A percentile compares a stretch with the other conserved stretches of the same genome.
Evolutionary conservation across 2,329 filamentous ascomycete species (phyloP).

Genomic region (Alternaria viburni): DNA sequence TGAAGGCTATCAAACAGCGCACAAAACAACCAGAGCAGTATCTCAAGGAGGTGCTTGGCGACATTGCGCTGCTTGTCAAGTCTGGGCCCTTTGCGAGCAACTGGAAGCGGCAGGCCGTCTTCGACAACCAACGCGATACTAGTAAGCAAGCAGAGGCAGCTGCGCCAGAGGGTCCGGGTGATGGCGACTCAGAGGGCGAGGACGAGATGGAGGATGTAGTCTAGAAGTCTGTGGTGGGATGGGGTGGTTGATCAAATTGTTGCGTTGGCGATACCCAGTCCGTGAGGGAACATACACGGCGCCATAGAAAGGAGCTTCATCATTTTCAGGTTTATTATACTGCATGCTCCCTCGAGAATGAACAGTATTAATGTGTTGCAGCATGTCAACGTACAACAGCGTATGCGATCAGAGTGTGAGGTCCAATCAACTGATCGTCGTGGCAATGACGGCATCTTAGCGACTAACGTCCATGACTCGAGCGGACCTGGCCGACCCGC

Average conservation of each 20-base stretch:
- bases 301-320: background rate
- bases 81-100: conserved; percentile 83
- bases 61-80: conserved; percentile 82
- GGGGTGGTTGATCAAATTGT: background rate
- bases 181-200: conserved; percentile 70
- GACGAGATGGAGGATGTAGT: conserved; percentile 81
- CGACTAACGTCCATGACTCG: background rate
- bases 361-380: background rate
- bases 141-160: conserved; percentile 39
- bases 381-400: background rate
- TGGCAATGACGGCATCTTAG: conserved; percentile 5
- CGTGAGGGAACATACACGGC: background rate
- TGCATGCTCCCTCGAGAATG: background rate
- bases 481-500: background rate
- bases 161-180: conserved; percentile 55
- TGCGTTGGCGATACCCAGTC: conserved; percentile 9
- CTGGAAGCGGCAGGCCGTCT: conserved; percentile 80
- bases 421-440: background rate
- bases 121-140: conserved; percentile 53
- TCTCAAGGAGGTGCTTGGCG: conserved; percentile 81
- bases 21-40: conserved; percentile 92
- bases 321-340: background rate
- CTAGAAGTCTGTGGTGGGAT: conserved; percentile 9
- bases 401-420: background rate
- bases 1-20: conserved; percentile 79